Base-by-base conservation (phyloP, 2,329 filamentous ascomycete species). In the Colletotrichum siamense region DNA sequence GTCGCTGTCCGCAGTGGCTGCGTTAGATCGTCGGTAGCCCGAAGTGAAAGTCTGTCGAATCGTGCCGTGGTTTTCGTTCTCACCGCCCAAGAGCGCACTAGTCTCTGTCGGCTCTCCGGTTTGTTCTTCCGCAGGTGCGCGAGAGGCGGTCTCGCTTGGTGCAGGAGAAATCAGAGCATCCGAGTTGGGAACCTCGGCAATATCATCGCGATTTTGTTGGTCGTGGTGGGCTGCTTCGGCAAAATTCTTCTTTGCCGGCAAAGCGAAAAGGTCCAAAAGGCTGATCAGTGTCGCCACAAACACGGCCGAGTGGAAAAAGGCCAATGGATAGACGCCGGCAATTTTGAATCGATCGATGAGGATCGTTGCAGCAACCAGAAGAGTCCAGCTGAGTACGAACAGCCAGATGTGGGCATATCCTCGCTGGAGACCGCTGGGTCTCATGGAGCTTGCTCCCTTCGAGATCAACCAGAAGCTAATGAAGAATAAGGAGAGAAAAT, bases 351-450 rank as follows among this genome's bases (percentile, higher is more conserved):
- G 92, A 81, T 96, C 92, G 78, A 95, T 94, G n/a, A 93, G 91
- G 5, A 98, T 91, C 0, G 95, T 95, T 55, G 93, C 90, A 61
- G 90, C 87, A 16, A 98, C 91, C 72, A 98, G 89, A 55, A 95
- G 80, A 3, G 91, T 85, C 93, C 96, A 99, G 52, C 92, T 91
- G 1, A 95, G 84, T 36, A 91, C 82, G 82, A 96, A 98, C 62
- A 98, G 89, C 96, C 97, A 99, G 12, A 98, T 90, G 61, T 96
- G 89, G 67, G 92, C 90, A 83, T 97, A 98, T 7, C 93, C 91
- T 24, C 96, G 91, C 75, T 98, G 95, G 8, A 99, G 91, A 6
- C 96, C 96, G 22, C 95, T 97, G 3, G 97, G 96, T 16, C 96
- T 91, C 64, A 94, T 91, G 77, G 93, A 94, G 81, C 96, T 94